Evolutionary conservation across 768 basidiomycete species (phyloP).

Genomic region (Phlebiopsis flavidoalba): DNA sequence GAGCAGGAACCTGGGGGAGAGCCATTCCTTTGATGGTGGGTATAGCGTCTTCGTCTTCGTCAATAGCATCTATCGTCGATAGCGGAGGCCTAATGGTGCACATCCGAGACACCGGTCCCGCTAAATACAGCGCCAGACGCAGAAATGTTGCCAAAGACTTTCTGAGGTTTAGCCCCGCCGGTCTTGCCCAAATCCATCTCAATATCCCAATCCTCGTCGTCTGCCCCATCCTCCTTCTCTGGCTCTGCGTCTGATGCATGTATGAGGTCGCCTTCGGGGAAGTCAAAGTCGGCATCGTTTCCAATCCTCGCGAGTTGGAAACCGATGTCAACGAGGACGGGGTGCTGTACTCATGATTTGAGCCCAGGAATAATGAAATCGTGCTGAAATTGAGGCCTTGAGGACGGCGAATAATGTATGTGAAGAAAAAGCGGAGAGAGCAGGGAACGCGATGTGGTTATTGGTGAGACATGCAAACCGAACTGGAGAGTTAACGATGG

Average conservation of each 20-base stretch:
- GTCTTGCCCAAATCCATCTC: constrained; percentile 67
- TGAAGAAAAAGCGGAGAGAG: constrained; percentile 15
- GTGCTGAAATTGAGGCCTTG: constrained; percentile 15
- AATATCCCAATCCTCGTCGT: constrained; percentile 75
- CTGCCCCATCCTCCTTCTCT: constrained; percentile 39
- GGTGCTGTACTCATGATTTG: constrained; percentile 53
- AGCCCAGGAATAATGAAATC: constrained; percentile 16
- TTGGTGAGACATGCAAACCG: constrained; percentile 12
- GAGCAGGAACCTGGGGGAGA: constrained; percentile 26
- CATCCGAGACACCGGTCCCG: constrained; percentile 26
- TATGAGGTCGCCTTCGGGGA: constrained; percentile 69
- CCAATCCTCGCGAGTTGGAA: constrained; percentile 71
- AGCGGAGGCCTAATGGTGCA: constrained; percentile 68
- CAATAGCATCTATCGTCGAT: constrained; percentile 42
- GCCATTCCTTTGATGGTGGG: constrained; percentile 77
- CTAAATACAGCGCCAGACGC: constrained; percentile 24
- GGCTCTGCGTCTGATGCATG: constrained; percentile 52
- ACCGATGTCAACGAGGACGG: constrained; percentile 32
- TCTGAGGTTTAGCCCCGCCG: constrained; percentile 42
- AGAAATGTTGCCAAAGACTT: constrained; percentile 33
- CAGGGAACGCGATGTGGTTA: constrained; percentile 12
- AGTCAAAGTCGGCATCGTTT: constrained; percentile 82
- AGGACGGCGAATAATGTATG: constrained; percentile 16
- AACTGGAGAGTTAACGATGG: background rate
- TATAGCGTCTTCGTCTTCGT: constrained; percentile 76